Conservation (phyloP, 441 rosid species). For the Populus hybrid region DNA sequence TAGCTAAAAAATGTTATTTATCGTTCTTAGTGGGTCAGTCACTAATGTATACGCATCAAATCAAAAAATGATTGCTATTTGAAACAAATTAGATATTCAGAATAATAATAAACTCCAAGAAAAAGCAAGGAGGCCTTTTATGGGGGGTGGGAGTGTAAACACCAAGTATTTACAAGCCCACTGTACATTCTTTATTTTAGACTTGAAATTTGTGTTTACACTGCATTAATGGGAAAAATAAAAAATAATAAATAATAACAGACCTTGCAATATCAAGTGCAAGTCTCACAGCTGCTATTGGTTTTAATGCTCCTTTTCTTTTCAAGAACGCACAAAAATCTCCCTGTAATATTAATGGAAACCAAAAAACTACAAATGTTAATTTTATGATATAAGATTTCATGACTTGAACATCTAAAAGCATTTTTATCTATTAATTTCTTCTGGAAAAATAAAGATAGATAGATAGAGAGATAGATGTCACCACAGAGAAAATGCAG, state of each 20-base stretch:
- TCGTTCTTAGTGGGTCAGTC: neutral
- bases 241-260: constrained; percentile 4
- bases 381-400: constrained; percentile 1
- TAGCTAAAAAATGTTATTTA: neutral
- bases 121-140: neutral
- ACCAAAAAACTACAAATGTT: constrained; percentile 8
- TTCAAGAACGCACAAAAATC: constrained; percentile 63
- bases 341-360: constrained; percentile 51
- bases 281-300: constrained; percentile 54
- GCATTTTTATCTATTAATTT: neutral
- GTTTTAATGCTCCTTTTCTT: constrained; percentile 54
- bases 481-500: neutral
- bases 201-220: neutral
- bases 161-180: neutral
- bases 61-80: neutral
- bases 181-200: neutral
- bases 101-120: neutral
- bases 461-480: neutral
- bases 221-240: neutral
- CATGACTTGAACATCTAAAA: neutral
- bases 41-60: neutral
- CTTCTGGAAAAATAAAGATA: neutral
- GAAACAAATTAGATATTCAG: neutral
- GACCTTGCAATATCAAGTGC: constrained; percentile 98
- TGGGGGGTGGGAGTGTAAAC: neutral